These are phyloP conservation scores for Melaleuca quinquenervia DNA, from an alignment of 345 rosid genomes.

Conservation along the genomic window DNA sequence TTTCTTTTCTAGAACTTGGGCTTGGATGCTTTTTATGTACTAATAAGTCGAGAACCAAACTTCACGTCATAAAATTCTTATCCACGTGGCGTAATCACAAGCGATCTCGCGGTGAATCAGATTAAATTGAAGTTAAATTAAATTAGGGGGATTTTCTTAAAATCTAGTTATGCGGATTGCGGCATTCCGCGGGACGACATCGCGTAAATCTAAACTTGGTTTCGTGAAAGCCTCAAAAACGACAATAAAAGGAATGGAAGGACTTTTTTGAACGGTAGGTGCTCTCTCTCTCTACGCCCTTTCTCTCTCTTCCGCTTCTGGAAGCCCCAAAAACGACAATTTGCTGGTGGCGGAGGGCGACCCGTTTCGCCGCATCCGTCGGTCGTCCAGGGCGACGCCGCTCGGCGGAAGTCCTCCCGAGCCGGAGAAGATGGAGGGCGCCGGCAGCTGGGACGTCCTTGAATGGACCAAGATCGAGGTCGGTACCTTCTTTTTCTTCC, in stretches of 20 bases:
- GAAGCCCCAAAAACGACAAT: not conserved
- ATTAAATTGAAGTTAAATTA: no score
- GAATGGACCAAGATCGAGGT: slow-evolving; percentile 84
- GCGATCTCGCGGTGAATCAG: not conserved
- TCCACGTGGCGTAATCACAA: not conserved
- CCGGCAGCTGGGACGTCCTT: slow-evolving; percentile 77
- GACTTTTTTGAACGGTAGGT: not conserved
- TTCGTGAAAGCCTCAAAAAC: not conserved
- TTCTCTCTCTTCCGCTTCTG: not conserved
- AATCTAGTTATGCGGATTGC: not conserved
- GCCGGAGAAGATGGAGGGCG: slow-evolving; percentile 61
- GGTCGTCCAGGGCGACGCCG: slow-evolving; percentile 40
- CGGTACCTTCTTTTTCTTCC: not conserved
- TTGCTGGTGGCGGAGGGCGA: not conserved
- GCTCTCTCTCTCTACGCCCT: not conserved
- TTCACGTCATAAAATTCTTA: no score
- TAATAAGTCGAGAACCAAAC: no score
- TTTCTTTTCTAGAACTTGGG: no score
- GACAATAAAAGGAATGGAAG: no score
- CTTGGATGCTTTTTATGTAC: no score
- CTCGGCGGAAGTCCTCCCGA: slow-evolving; percentile 31
- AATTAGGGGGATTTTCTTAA: not conserved
- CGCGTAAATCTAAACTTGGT: not conserved
- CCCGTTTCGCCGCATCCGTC: slow-evolving; percentile 26
- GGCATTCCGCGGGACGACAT: not conserved